Evolutionary conservation across 148 eudicot species (phyloP).

Genomic region (Rhododendron kiyosumense): DNA sequence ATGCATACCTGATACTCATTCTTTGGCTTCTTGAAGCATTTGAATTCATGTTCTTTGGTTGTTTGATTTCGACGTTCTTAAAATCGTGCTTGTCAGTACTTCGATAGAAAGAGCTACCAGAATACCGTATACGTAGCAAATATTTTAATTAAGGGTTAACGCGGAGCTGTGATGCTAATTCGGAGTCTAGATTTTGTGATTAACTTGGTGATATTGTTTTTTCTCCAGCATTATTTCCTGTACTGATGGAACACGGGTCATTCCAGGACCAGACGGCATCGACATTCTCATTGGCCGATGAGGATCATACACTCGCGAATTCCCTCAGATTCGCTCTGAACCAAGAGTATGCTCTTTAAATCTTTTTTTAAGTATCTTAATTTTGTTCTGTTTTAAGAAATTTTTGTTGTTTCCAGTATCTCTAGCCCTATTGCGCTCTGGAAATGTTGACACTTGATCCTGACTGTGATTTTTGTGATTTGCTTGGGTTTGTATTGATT

Average conservation of each 20-base stretch:
- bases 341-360: slow-evolving; percentile 46
- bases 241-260: slow-evolving; percentile 68
- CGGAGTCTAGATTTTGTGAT: neutral
- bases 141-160: neutral
- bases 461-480: neutral
- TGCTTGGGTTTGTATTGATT: neutral
- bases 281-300: slow-evolving; percentile 77
- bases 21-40: neutral
- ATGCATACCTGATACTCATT: neutral
- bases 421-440: neutral
- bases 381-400: neutral
- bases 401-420: neutral
- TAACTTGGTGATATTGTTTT: neutral
- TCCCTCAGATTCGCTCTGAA: slow-evolving; percentile 70
- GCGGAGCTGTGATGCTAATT: neutral
- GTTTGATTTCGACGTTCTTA: neutral
- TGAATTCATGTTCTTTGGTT: neutral
- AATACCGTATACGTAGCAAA: neutral
- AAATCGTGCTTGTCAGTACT: neutral
- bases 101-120: neutral
- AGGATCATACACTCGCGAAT: slow-evolving; percentile 91
- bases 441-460: neutral
- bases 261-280: slow-evolving; percentile 59
- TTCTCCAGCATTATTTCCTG: neutral
- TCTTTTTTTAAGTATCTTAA: neutral